phyloP scores from a whole-genome alignment of 78 protist genomes.

The Bodo saltans region DNA sequence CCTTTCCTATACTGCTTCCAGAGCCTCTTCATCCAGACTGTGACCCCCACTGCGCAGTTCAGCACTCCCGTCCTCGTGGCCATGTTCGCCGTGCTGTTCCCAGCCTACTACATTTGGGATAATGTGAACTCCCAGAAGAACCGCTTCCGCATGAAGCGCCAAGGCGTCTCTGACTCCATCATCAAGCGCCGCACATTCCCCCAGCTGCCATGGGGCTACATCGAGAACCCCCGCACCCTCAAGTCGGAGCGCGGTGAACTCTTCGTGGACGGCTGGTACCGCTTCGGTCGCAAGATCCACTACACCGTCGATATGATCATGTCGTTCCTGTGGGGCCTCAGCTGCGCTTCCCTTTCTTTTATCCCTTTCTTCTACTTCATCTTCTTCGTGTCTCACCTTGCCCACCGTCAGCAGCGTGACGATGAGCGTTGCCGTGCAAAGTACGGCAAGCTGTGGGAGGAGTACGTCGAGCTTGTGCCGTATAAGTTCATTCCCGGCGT shows the following conservation, averaged over 20 bases:
- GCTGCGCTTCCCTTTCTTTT: slow-evolving; percentile 28
- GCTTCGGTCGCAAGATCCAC: slow-evolving; percentile 53
- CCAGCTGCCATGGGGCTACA: slow-evolving; percentile 42
- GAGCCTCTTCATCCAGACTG: slow-evolving; percentile 21
- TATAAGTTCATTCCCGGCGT: slow-evolving; percentile 48
- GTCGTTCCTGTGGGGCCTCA: slow-evolving; percentile 59
- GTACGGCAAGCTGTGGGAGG: slow-evolving; percentile 52
- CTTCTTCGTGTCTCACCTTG: slow-evolving; percentile 45
- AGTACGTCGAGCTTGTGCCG: slow-evolving; percentile 40
- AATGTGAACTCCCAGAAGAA: slow-evolving; percentile 44
- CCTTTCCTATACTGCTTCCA: slow-evolving; percentile 60
- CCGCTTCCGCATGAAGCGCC: slow-evolving; percentile 21
- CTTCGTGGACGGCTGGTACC: slow-evolving; percentile 53
- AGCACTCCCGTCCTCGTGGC: background rate
- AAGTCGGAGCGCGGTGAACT: slow-evolving; percentile 35
- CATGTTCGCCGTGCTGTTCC: slow-evolving; percentile 17
- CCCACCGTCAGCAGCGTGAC: slow-evolving; percentile 49
- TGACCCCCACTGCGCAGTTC: background rate
- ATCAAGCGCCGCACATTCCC: slow-evolving; percentile 43
- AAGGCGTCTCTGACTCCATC: background rate
- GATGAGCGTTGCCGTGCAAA: slow-evolving; percentile 40
- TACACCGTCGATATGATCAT: slow-evolving; percentile 49
- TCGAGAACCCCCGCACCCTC: slow-evolving; percentile 36
- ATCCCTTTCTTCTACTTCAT: slow-evolving; percentile 52
- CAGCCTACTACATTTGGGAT: slow-evolving; percentile 57